Evolutionary conservation across 179 eudicot genomes (phyloP).

Genomic region (Silene coronaria): DNA sequence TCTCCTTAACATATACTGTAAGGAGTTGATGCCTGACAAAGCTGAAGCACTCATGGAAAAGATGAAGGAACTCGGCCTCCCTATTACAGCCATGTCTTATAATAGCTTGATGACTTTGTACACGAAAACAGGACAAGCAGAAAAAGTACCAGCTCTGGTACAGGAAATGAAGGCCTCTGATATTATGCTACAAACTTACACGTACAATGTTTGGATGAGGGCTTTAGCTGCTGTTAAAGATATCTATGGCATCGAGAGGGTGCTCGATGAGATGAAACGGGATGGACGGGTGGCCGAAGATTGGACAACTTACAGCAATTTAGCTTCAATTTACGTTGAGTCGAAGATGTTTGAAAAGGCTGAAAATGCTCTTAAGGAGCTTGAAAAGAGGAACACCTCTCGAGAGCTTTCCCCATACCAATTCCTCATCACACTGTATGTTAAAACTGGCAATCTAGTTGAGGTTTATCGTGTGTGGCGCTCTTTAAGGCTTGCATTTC

Average conservation of each 20-base stretch:
- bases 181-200: constrained; percentile 62
- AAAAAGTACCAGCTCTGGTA: constrained; percentile 58
- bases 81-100: constrained; percentile 69
- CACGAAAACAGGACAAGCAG: constrained; percentile 54
- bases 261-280: constrained; percentile 84
- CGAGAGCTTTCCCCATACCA: constrained; percentile 58
- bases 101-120: constrained; percentile 88
- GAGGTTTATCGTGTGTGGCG: constrained; percentile 93
- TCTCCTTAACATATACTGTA: constrained; percentile 85
- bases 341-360: constrained; percentile 64
- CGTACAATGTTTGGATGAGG: constrained; percentile 94
- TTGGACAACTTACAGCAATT: constrained; percentile 93
- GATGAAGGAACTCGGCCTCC: constrained; percentile 86
- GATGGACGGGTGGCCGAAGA: constrained; percentile 73
- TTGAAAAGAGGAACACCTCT: constrained; percentile 58
- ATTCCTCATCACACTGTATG: constrained; percentile 72
- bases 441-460: constrained; percentile 66
- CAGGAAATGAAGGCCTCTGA: constrained; percentile 84
- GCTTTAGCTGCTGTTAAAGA: constrained; percentile 68
- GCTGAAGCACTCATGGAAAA: constrained; percentile 81
- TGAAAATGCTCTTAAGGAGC: constrained; percentile 81
- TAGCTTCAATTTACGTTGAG: constrained; percentile 78
- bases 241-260: constrained; percentile 74
- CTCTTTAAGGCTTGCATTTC: constrained; percentile 70
- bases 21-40: constrained; percentile 65